Base-by-base conservation (phyloP, 805 yeast species). In the Cyberlindnera xylosilytica region DNA sequence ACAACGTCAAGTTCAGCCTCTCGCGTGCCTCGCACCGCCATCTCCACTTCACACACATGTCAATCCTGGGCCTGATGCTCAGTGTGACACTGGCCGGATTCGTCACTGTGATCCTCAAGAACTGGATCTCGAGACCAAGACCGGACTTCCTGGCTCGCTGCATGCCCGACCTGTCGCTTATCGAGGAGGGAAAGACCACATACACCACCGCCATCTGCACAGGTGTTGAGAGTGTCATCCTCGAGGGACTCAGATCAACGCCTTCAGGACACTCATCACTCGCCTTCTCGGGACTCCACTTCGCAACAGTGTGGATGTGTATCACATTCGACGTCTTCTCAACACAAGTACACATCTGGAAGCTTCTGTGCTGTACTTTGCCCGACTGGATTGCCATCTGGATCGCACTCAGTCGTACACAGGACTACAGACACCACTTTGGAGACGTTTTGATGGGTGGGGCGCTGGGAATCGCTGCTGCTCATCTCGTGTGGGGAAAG, bases 61-160 rank as follows among this genome's bases (percentile, higher is more conserved):
- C 52, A 9, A 6, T 40, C 6, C 31, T 52, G 6, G 50, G 50
- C 2, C 34, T 53, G 10, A 18, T 36, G 7, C 27, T 44, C 8
- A 39, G 52, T 4, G 30, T 51, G 11, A 33, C 51, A 1, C 26
- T 53, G 5, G 51, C 53, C 2, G 43, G 45, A 1, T 37, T 48
- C n/a, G 37, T 50, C 9, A 45, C 52, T 9, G 39, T 49, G 52
- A 66, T 81, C 12, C 58, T 87, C 41, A 91, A 91, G 63, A 79
- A 83, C 55, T 77, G 83, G 77, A 78, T 91, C 39, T 96, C 96
- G 6, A 74, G 96, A 54, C 87, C 85, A 46, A 70, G 98, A 39
- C 98, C 98, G 0, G 98, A 91, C 64, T 87, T 90, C 57, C 61
- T 91, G 36, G 84, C 87, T 4, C 73, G 98, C 46, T 91, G 98